Percentiles rank a stretch among this genome's conserved stretches.
These are phyloP conservation scores for Ogataea siamensis DNA, from an alignment of 805 yeast species.

Conservation along the genomic window DNA sequence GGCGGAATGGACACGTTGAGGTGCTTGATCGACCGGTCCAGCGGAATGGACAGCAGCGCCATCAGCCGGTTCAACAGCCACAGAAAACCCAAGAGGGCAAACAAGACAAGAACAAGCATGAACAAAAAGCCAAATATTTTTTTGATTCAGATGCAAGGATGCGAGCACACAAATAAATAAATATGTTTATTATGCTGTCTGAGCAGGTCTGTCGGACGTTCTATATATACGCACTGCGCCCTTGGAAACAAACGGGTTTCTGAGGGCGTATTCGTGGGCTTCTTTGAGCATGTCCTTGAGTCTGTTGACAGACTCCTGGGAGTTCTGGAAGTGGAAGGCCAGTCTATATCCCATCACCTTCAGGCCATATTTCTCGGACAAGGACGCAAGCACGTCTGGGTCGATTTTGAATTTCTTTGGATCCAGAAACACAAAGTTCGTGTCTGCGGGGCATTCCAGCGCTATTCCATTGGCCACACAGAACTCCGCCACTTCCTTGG, in stretches of 20 bases:
- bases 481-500: slow-evolving; percentile 47
- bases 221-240: slow-evolving; percentile 40
- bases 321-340: slow-evolving; percentile 73
- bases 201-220: slow-evolving; percentile 2
- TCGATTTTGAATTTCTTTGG: slow-evolving; percentile 51
- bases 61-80: slow-evolving; percentile 34
- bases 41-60: slow-evolving; percentile 38
- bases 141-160: slow-evolving; percentile 2
- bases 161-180: too few relatives aligned
- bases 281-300: slow-evolving; percentile 57
- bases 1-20: slow-evolving; percentile 55
- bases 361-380: slow-evolving; percentile 58
- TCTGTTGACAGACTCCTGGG: slow-evolving; percentile 50
- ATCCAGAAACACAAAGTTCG: slow-evolving; percentile 79
- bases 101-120: slow-evolving; percentile 21
- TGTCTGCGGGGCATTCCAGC: slow-evolving; percentile 69
- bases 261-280: slow-evolving; percentile 50
- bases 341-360: slow-evolving; percentile 71
- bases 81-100: slow-evolving; percentile 23
- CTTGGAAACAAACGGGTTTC: slow-evolving; percentile 47
- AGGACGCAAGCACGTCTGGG: slow-evolving; percentile 46
- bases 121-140: slow-evolving; percentile 8
- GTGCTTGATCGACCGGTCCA: slow-evolving; percentile 44
- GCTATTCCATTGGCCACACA: slow-evolving; percentile 52
- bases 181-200: neutral